A percentile compares a stretch with the other conserved stretches of the same genome.
These are phyloP conservation scores for Plasmodium blacklocki DNA, from an alignment of 169 alveolate species.

Conservation along the genomic window DNA sequence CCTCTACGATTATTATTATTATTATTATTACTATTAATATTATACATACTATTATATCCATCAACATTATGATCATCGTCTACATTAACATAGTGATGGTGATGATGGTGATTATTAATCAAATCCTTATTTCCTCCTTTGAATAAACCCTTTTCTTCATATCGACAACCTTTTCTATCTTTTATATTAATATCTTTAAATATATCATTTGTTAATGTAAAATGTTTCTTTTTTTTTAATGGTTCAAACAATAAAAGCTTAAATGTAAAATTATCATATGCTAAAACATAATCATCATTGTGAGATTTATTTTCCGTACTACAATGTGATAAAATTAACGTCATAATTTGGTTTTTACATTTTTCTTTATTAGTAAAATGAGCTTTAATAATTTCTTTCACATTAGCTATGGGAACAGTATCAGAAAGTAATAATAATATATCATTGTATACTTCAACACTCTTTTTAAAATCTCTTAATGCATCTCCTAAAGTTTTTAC, in stretches of 20 bases:
- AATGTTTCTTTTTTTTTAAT: conserved; percentile 54
- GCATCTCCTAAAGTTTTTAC: conserved; percentile 74
- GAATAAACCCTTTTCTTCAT: conserved; percentile 3
- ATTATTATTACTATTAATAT: no score
- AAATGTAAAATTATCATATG: conserved; percentile 55
- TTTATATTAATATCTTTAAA: conserved; percentile 38
- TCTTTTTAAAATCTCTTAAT: conserved; percentile 66
- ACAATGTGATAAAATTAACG: conserved; percentile 35
- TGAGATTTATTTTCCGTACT: conserved; percentile 28
- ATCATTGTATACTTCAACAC: conserved; percentile 58
- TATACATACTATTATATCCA: no score
- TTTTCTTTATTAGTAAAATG: conserved; percentile 72
- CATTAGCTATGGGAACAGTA: conserved; percentile 65
- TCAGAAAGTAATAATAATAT: conserved; percentile 69
- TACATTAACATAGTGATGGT: no score
- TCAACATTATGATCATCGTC: no score
- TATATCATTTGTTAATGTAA: conserved; percentile 37
- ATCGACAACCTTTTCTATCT: not conserved
- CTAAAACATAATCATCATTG: conserved; percentile 67
- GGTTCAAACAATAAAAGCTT: conserved; percentile 50
- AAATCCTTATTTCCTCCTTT: conserved; percentile 13
- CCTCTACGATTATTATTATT: no score
- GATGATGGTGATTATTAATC: not conserved
- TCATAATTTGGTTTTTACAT: conserved; percentile 73
- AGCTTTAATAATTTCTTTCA: conserved; percentile 67